Base-by-base conservation (phyloP, 1,284 basidiomycete species). In the Pseudomicrostroma phylloplanum region DNA sequence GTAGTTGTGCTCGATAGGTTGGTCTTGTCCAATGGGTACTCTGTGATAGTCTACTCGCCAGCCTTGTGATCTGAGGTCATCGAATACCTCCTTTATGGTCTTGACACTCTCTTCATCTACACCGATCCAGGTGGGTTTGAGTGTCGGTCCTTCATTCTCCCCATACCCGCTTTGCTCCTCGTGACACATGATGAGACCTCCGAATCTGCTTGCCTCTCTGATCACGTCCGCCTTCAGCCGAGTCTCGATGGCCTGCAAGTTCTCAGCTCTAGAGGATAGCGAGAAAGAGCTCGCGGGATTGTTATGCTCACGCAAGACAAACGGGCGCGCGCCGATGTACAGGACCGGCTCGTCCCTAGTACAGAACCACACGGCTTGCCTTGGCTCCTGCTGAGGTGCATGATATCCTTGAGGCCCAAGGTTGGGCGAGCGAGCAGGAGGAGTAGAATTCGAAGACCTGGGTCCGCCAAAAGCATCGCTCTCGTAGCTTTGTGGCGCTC, bases 61-160 rank as follows among this genome's bases (percentile, higher is more conserved):
- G 74, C 89, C 90, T 75, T 92, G 90, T 23, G 96, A 88, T 68
- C 87, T 88, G 91, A 92, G 98, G 13, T 92, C 93, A 54, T 90
- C 85, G 66, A 68, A 97, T 1, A 98, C 83, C 78, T 98, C 92
- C 57, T 86, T 84, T 7, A 89, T 88, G 0, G 96, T 98, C 72
- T 87, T 86, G 19, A 98, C 91, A 68, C 89, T 92, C 19, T 82
- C 83, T 26, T 82, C 82, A 76, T 97, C 93, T 12, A 96, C 90
- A 19, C 90, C 86, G 1, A 94, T 92, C 96, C 96, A 98, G 0
- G 92, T 94, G 0, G 93, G 91, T 1, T 92, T 80, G 67, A 96
- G 89, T 0, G n/a, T 21, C 4, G 42, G 40, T 1, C 46, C 7
- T 49, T 61, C 60, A 3, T 89, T 87, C 2, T 65, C 64, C 15